These are phyloP conservation scores for Rhodotorula glutinis DNA, from an alignment of 1,284 basidiomycete genomes.

Conservation along the genomic window DNA sequence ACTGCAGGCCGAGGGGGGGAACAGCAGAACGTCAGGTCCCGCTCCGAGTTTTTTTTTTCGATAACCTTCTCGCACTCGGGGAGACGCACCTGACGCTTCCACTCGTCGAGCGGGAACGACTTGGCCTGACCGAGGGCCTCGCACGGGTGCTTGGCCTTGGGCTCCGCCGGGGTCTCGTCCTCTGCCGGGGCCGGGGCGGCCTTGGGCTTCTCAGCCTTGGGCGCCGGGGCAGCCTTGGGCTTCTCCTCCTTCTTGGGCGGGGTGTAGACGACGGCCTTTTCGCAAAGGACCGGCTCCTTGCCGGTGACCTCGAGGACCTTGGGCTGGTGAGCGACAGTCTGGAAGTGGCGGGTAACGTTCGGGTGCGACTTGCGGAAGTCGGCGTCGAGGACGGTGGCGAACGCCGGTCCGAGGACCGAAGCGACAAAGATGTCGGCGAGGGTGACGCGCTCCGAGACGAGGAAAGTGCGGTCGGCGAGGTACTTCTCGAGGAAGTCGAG, in stretches of 20 bases:
- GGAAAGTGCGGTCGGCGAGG: slow-evolving; percentile 77
- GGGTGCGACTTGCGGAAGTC: slow-evolving; percentile 64
- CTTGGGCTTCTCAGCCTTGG: slow-evolving; percentile 60
- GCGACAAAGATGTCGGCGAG: slow-evolving; percentile 81
- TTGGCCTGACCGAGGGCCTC: slow-evolving; percentile 52
- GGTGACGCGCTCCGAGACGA: slow-evolving; percentile 90
- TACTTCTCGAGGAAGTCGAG: slow-evolving; percentile 67
- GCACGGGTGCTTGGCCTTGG: slow-evolving; percentile 89
- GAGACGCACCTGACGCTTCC: slow-evolving; percentile 3
- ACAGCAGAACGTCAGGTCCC: not conserved
- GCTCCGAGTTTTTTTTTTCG: no score
- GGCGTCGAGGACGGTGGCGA: slow-evolving; percentile 58
- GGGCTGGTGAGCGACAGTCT: slow-evolving; percentile 71
- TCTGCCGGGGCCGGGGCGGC: slow-evolving; percentile 59
- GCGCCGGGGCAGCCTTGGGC: slow-evolving; percentile 39
- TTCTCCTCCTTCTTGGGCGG: slow-evolving; percentile 73
- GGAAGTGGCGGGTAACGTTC: slow-evolving; percentile 70
- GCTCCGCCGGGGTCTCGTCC: slow-evolving; percentile 58
- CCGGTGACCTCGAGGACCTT: slow-evolving; percentile 52
- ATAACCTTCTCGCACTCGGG: no score
- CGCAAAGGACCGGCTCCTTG: slow-evolving; percentile 60
- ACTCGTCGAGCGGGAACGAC: slow-evolving; percentile 16
- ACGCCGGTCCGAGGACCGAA: slow-evolving; percentile 51
- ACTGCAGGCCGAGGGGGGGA: not conserved
- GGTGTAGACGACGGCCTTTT: slow-evolving; percentile 68